Conservation (phyloP, 495 filamentous ascomycete genomes). For the Neurospora sublineolata region DNA sequence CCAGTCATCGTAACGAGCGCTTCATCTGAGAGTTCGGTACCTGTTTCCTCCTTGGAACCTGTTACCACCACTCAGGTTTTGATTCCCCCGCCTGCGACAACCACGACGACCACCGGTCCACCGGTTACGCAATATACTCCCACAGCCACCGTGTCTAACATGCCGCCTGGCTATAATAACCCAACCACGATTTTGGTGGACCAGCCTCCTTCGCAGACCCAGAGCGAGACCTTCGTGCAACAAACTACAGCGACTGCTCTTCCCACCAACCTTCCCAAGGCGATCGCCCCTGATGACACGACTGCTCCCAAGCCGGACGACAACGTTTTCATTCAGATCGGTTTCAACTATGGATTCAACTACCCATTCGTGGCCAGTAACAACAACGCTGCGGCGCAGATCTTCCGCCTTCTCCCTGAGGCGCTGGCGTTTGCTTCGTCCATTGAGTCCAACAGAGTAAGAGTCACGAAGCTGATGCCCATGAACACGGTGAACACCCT, state of each 20-base stretch:
- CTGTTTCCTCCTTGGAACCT: not conserved
- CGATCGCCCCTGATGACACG: conserved; percentile 51
- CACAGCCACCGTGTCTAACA: conserved; percentile 29
- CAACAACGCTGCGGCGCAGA: conserved; percentile 63
- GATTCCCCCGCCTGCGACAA: not conserved
- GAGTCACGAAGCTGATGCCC: conserved; percentile 64
- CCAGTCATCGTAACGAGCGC: not conserved
- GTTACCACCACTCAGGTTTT: not conserved
- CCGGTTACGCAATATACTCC: conserved; percentile 27
- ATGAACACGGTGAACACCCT: conserved; percentile 58
- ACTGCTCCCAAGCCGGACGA: conserved; percentile 40
- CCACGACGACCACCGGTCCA: not conserved
- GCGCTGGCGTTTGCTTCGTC: conserved; percentile 59
- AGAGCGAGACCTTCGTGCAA: conserved; percentile 9
- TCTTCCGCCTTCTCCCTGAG: conserved; percentile 69
- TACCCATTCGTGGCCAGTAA: conserved; percentile 69
- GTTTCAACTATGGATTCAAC: conserved; percentile 67
- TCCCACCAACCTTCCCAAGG: conserved; percentile 54
- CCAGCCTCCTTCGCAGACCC: conserved; percentile 18
- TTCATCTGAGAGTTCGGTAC: not conserved
- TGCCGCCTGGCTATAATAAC: conserved; percentile 25
- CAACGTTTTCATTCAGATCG: conserved; percentile 63
- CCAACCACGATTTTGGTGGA: conserved; percentile 34
- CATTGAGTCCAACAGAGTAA: conserved; percentile 38
- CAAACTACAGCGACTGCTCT: conserved; percentile 34